phyloP scores from a whole-genome alignment of 106 monocot species.

The Cymbidium sinense region DNA sequence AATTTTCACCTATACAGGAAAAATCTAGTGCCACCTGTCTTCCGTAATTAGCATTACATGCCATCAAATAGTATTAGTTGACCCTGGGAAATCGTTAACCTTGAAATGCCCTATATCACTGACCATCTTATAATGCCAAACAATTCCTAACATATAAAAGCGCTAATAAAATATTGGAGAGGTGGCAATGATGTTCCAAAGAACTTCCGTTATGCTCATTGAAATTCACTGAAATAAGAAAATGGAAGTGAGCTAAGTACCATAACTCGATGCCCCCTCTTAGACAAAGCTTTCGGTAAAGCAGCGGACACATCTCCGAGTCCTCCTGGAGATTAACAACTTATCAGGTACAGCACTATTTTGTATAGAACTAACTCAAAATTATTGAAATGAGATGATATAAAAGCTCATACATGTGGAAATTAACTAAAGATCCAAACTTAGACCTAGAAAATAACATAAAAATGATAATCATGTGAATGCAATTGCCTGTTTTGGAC shows the following conservation, averaged over 20 bases:
- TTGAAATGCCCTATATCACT: neutral
- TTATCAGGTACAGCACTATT: neutral
- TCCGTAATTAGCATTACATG: neutral
- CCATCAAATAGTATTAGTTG: neutral
- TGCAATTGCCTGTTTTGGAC: constrained; percentile 68
- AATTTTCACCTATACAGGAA: neutral
- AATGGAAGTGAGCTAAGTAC: neutral
- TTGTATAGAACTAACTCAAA: neutral
- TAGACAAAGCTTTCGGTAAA: constrained; percentile 74
- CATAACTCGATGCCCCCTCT: constrained; percentile 63
- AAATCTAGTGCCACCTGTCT: neutral
- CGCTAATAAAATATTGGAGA: neutral
- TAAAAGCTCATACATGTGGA: neutral
- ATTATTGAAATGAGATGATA: neutral
- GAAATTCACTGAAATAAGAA: neutral
- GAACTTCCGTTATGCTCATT: neutral
- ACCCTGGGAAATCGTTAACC: neutral
- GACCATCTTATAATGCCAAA: neutral
- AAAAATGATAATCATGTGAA: neutral
- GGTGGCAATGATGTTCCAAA: neutral
- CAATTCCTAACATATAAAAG: neutral
- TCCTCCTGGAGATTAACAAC: constrained; percentile 39
- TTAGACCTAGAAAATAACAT: too few species aligned
- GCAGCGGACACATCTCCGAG: constrained; percentile 89
- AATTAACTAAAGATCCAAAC: too few species aligned